Base-by-base conservation (phyloP, 371 early-diverging fungal genomes). In the Phascolomyces articulosus region DNA sequence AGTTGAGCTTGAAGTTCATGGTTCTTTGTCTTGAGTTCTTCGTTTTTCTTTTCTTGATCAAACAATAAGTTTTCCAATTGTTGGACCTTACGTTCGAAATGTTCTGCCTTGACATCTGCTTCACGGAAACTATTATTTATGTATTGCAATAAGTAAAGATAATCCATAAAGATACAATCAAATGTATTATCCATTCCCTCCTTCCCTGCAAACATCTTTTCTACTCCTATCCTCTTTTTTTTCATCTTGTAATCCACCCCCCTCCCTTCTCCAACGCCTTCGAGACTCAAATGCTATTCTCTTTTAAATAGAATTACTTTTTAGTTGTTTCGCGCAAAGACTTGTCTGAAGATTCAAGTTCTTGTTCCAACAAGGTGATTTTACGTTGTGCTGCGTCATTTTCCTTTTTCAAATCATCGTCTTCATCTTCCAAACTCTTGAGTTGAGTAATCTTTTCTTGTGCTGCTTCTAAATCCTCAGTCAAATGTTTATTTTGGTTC, bases 21-120 rank as follows among this genome's bases (percentile, higher is more conserved):
- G 71, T 85, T 85, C 76, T 92, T 89, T 31, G 69, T 71, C 61
- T 78, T 78, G 34, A 87, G 66, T 26, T 87, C 90, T 63, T 91
- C 88, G 62, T 82, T 74, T 78, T 85, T 86, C 63, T 70, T 70
- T 70, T 93, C 94, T 51, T 82, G 75, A 23, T 79, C 83, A 38
- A 71, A 70, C 47, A 73, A 70, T 58, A 87, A 80, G 58, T 70
- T 75, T 75, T 92, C 93, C 70, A 91, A 64, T 69, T 90, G 87
- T 40, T 85, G 82, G 21, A 90, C 87, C 69, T 86, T 89, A 72
- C 94, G 91, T 72, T 93, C 92, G 73, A 89, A 87, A 66, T 87
- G 87, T 66, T 93, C 94, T 53, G 92, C 89, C 77, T 89, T 88
- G 64, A 93, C 87, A 72, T 93, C 93, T 55, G 88, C 86, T 63